Evolutionary conservation across 2,329 filamentous ascomycete species (phyloP), one percentile per base, ranked within the genome.

Genomic region (Zasmidium angulare): DNA sequence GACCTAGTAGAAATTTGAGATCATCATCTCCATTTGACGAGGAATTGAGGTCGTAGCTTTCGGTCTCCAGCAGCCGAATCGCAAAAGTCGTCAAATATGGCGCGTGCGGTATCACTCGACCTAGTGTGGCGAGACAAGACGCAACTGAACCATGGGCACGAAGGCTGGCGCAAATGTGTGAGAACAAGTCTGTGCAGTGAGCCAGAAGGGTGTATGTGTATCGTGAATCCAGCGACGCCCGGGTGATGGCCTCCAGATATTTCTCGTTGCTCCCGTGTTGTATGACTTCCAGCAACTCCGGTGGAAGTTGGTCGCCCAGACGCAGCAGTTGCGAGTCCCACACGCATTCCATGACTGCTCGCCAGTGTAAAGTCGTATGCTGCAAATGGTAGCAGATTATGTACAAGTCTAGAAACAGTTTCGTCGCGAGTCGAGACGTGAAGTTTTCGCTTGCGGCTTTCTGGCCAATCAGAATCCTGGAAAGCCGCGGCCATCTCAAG

Each of bases 41-140:
- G 12, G 21, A 20, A 10, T 53, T 53, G 17, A 67, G 59, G 9
- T 22, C 19, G 50, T 65, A 63, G 3, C 50, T 48, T 56, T 72
- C 67, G 20, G 31, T 50, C 19, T 58, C 57, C 23, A 72, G 57
- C 3, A 68, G 24, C 17, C 60, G 55, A 23, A 61, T 66, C 46
- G 71, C 69, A 50, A 61, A 67, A 11, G 68, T 61, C 26, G 88
- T 86, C 48, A 97, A 81, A 71, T 93, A 86, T 51, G 91, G 90
- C 65, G 90, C 89, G 79, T 93, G 88, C n/a, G 91, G 90, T 68
- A 97, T 74, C 62, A 96, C 82, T 69, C 89, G 84, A 61, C 90
- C 89, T 77, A 96, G 90, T 31, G 90, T 88, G 55, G 88, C 86
- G 47, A 98, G 81, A 71, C 93, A 86, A 53, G 91, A 89, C 65